Conservation (phyloP, 306 rosid genomes). For the Cicer chorassanicum region DNA sequence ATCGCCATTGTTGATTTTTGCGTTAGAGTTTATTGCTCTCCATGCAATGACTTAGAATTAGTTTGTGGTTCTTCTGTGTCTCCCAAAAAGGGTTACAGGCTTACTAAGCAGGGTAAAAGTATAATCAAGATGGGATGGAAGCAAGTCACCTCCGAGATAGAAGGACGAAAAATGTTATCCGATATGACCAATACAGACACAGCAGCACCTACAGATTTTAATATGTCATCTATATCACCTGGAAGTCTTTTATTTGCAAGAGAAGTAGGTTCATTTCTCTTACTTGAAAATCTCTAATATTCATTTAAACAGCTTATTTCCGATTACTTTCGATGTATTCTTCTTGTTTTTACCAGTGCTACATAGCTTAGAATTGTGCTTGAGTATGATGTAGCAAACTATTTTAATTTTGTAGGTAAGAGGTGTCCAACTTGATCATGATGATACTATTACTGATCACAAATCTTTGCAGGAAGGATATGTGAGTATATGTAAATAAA, state of each 20-base stretch:
- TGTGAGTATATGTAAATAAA: conserved; percentile 3
- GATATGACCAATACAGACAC: conserved; percentile 51
- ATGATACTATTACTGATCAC: background rate
- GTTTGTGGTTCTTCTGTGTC: conserved; percentile 41
- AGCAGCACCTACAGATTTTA: conserved; percentile 37
- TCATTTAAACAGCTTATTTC: background rate
- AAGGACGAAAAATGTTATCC: conserved; percentile 72
- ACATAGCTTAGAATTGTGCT: background rate
- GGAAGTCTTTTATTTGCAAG: conserved; percentile 40
- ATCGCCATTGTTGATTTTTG: conserved; percentile 12
- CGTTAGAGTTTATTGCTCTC: conserved; percentile 13
- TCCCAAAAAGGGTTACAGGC: conserved; percentile 71
- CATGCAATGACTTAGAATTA: conserved; percentile 29
- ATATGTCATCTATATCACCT: conserved; percentile 45
- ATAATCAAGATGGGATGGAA: conserved; percentile 67
- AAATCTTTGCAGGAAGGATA: conserved; percentile 30
- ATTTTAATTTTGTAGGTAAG: conserved; percentile 11
- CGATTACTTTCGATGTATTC: background rate
- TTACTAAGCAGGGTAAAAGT: conserved; percentile 73
- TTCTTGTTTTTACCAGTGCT: background rate
- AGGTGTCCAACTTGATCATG: conserved; percentile 24
- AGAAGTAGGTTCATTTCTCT: conserved; percentile 19
- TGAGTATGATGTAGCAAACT: background rate
- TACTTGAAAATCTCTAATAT: background rate
- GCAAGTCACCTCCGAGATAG: conserved; percentile 60